Evolutionary conservation across 345 rosid species (phyloP), one percentile per base, ranked within the genome.

Genomic region (Euclidium syriacum): DNA sequence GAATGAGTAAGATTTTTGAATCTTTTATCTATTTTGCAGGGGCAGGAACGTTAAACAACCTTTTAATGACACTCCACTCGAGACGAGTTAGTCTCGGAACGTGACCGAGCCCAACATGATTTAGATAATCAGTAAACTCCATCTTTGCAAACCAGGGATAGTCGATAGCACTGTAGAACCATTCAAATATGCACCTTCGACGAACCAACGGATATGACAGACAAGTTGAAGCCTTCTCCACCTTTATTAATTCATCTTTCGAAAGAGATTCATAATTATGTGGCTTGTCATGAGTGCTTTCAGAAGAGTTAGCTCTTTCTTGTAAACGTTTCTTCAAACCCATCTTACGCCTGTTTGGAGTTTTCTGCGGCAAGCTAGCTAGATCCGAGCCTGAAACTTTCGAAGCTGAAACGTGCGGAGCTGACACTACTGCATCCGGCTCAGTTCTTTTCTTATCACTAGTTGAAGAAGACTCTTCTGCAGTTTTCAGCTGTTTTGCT

Each of bases 41-140:
- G 14, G 38, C 29, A 68, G 68, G 30, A 70, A 49, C 17, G 17
- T 48, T 32, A 36, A 25, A 39, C 16, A 65, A 88, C 99, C 96
- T 86, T 78, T 92, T 81, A 77, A 95, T 88, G 71, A 95, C 94
- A 73, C 97, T 92, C 99, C 97, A 95, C 78, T 90, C 99, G 55
- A 86, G 80, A 66, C 87, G 96, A 52, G 94, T 83, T 77, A 95
- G 84, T 68, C 94, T 80, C 47, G 95, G 91, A 74, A 86, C 80
- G 68, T 90, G 89, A 52, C 86, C 95, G 51, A 95, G 84, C 29
- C 99, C 92, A 50, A 86, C 94, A 70, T 95, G 99, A 76, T 83
- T 80, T 59, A 95, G 73, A 69, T 90, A 95, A 67, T 88, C 96
- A 53, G 72, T 79, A 73, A 95, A 95, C 85, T 90, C 98, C 80